These are phyloP conservation scores for Anaeromyces robustus DNA, from an alignment of 192 early-diverging fungal species.

Conservation along the genomic window DNA sequence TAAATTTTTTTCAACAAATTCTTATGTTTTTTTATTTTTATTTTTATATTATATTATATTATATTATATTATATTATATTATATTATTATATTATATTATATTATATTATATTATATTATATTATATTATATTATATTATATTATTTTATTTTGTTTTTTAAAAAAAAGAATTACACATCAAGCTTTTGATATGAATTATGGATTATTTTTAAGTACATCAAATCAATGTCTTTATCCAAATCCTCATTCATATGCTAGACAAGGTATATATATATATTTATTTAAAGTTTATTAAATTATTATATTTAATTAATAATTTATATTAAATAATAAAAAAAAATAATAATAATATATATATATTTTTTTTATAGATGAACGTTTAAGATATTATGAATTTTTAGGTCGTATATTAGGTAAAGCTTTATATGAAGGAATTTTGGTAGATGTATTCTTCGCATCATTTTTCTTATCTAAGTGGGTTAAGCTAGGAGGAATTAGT, in stretches of 20 bases:
- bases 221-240: slow-evolving; percentile 58
- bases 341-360: too few relatives aligned
- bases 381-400: slow-evolving; percentile 56
- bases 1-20: too few relatives aligned
- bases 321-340: too few relatives aligned
- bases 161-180: slow-evolving; percentile 26
- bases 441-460: slow-evolving; percentile 67
- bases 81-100: too few relatives aligned
- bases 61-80: too few relatives aligned
- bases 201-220: slow-evolving; percentile 51
- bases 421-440: slow-evolving; percentile 71
- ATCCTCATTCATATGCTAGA: slow-evolving; percentile 32
- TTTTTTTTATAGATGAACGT: slow-evolving; percentile 7
- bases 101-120: too few relatives aligned
- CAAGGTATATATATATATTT: slow-evolving; percentile 12
- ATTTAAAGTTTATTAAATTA: not conserved
- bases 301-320: too few relatives aligned
- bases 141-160: too few relatives aligned
- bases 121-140: too few relatives aligned
- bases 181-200: slow-evolving; percentile 59
- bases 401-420: slow-evolving; percentile 70
- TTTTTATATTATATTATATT: too few relatives aligned
- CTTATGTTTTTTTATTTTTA: too few relatives aligned
- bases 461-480: slow-evolving; percentile 66
- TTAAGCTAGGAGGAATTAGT: slow-evolving; percentile 40